Base-by-base conservation (phyloP, 2,329 filamentous ascomycete genomes). In the Eutypa lata region DNA sequence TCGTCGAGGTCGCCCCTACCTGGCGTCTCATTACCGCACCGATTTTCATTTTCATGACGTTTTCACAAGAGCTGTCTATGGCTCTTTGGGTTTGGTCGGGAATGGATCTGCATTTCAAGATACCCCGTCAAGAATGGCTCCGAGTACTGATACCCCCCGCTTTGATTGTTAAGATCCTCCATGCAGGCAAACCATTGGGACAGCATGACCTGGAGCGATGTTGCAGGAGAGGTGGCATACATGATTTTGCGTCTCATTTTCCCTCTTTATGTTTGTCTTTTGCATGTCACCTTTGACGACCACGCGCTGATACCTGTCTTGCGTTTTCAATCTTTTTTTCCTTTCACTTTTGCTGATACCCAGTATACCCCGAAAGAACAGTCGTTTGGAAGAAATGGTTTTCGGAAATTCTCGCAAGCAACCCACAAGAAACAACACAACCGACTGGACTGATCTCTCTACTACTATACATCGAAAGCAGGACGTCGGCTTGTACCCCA, bases 31-130 rank as follows among this genome's bases (percentile, higher is more conserved):
- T 53, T 53, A 53, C 21, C 16, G 21, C 42, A 26, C 22, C 42
- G 42, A 10, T 45, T 45, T 45, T 28, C 42, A 18, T 45, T 52
- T 48, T 58, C 38, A 57, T 61, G 62, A 61, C 58, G 63, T 65
- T 67, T 68, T 66, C 63, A 55, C 62, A 61, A 60, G 51, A 65
- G 61, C 58, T 51, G 63, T 55, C 62, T 64, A n/a, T 63, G 58
- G 61, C 57, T 63, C 61, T 58, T 62, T 59, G 62, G 61, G 62
- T 60, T 65, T 67, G 67, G 66, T 66, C 62, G 65, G 66, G 61
- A 66, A 66, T 61, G 66, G 66, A 68, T 68, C 65, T 69, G 67
- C 66, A 68, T 69, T 69, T 68, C 65, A 68, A 68, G 66, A 68
- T 68, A 68, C 66, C 67, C 67, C 56, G 55, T 55, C 61, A 61